Base-by-base conservation (phyloP, 2,329 filamentous ascomycete species). In the Colletotrichum cereale region DNA sequence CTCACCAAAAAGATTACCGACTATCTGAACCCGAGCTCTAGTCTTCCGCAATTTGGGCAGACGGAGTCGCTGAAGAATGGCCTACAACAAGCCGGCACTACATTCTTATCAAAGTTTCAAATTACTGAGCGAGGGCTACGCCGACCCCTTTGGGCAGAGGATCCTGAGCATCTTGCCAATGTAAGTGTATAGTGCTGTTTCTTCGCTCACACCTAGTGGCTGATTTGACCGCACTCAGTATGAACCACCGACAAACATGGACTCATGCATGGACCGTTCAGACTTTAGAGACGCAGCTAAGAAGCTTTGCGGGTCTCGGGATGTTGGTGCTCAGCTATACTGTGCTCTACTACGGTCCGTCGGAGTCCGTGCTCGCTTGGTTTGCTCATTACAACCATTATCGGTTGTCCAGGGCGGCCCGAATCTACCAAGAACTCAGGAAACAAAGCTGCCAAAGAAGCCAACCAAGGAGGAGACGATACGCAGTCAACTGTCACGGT, bases 351-450 rank as follows among this genome's bases (percentile, higher is more conserved):
- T 99, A 5, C 91, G 96, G 24, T 89, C 90, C n/a, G 90, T 88
- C n/a, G 95, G 94, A 3, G 90, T 98, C 8, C 90, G 94, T 73
- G 87, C 93, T 6, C 89, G 96, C 16, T 86, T 99, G 5, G 93
- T 98, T 0, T 98, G 95, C 80, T 99, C 96, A 5, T 83, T 99
- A 4, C 96, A 99, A 75, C 90, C 92, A 1, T 85, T 99, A 0
- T 87, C 93, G 0, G 95, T 95, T 75, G 84, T 86, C 2, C 87
- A 86, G 6, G 81, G 84, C 0, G 87, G 84, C 0, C 88, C 88
- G 2, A 80, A 83, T 0, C 80, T 89, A 72, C 82, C 84, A 0
- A 86, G 84, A 42, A 79, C 82, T 7, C 78, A 76, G 3, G 76
- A 82, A 75, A 26, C 75, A 5, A 81, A 79, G 62, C 76, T 75